phyloP scores from a whole-genome alignment of 2,329 filamentous ascomycete species.

The Pochonia chlamydosporia region DNA sequence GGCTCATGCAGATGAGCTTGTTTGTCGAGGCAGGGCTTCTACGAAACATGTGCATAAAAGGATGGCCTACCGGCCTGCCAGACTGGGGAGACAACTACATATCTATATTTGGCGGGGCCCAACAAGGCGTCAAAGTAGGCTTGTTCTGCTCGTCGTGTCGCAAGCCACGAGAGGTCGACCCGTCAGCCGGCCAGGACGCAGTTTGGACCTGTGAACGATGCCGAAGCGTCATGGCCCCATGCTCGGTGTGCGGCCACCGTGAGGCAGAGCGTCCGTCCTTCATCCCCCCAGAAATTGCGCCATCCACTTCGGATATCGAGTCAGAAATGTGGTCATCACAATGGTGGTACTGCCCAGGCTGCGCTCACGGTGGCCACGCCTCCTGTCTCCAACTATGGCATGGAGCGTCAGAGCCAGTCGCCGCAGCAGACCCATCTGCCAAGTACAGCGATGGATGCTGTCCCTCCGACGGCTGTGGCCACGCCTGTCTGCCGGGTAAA shows the following conservation, averaged over 20 bases:
- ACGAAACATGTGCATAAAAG: conserved; percentile 54
- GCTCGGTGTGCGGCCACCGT: conserved; percentile 53
- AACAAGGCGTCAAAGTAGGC: conserved; percentile 47
- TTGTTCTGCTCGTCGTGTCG: conserved; percentile 51
- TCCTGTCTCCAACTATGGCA: conserved; percentile 58
- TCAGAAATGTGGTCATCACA: conserved; percentile 26
- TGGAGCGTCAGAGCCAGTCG: conserved; percentile 24
- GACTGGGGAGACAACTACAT: conserved; percentile 51
- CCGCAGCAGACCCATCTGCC: conserved; percentile 13
- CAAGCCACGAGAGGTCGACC: conserved; percentile 50
- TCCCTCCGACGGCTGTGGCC: conserved; percentile 59
- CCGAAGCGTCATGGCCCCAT: conserved; percentile 44
- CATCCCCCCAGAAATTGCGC: conserved; percentile 24
- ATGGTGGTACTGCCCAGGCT: conserved; percentile 61
- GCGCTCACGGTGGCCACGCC: conserved; percentile 57
- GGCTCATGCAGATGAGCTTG: conserved; percentile 53
- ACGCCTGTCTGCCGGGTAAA: conserved; percentile 54
- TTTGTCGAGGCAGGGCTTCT: conserved; percentile 56
- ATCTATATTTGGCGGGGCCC: conserved; percentile 46
- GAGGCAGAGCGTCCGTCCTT: conserved; percentile 39
- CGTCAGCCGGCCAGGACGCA: conserved; percentile 33
- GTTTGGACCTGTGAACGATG: conserved; percentile 58
- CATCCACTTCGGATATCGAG: conserved; percentile 17
- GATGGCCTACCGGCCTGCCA: conserved; percentile 46
- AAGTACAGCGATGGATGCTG: conserved; percentile 52